These are phyloP conservation scores for Magnolia changhungtana DNA, from an alignment of 164 flowering plant genomes.

Conservation along the genomic window DNA sequence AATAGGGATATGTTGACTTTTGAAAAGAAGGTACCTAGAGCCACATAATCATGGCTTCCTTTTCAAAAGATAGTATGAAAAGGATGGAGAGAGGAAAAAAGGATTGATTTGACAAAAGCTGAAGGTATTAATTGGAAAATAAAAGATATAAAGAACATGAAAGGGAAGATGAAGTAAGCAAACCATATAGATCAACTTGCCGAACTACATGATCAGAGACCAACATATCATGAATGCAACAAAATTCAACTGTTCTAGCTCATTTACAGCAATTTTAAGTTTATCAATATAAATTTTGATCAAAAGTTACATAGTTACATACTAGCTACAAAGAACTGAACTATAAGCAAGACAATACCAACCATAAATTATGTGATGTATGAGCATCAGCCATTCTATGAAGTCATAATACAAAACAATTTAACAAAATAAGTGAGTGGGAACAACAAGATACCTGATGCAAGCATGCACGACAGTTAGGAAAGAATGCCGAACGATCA, in stretches of 20 bases:
- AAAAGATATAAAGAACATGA: no score
- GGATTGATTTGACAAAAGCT: no score
- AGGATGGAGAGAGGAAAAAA: no score
- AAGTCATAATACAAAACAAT: background rate
- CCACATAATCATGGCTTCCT: no score
- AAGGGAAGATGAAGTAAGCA: no score
- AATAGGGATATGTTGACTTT: no score
- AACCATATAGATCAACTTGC: no score
- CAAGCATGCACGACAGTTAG: conserved; percentile 95
- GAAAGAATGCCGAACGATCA: conserved; percentile 94
- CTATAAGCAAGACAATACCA: background rate
- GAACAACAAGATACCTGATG: conserved; percentile 59
- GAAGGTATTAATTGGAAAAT: no score
- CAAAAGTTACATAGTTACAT: background rate
- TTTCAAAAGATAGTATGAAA: no score
- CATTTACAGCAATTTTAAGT: background rate
- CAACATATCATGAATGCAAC: background rate
- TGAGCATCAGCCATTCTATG: no score
- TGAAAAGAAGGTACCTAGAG: no score
- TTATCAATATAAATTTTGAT: background rate
- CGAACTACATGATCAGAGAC: background rate
- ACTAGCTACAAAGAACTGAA: background rate
- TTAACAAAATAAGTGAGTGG: background rate
- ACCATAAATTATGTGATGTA: background rate
- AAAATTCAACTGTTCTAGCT: background rate